Conservation (phyloP, 768 basidiomycete species). For the Collybia mongolica region DNA sequence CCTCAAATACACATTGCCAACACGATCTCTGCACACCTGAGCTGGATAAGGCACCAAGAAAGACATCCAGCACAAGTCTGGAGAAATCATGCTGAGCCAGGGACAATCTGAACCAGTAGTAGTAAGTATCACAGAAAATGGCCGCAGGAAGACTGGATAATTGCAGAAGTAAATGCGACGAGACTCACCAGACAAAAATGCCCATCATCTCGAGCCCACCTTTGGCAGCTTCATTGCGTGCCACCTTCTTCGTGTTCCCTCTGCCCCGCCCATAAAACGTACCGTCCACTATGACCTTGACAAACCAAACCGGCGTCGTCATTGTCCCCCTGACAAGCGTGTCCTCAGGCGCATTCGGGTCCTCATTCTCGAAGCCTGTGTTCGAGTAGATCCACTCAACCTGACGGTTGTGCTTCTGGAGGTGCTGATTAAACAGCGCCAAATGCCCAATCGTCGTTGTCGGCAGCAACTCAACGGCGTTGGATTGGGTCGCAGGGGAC, state of each 20-base stretch:
- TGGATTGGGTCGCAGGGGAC: slow-evolving; percentile 17
- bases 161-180: slow-evolving; percentile 7
- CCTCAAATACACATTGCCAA: slow-evolving; percentile 6
- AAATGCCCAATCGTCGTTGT: slow-evolving; percentile 57
- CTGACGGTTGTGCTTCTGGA: slow-evolving; percentile 53
- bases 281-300: slow-evolving; percentile 61
- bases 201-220: slow-evolving; percentile 62
- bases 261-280: slow-evolving; percentile 58
- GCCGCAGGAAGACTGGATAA: neutral
- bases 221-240: slow-evolving; percentile 81
- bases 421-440: slow-evolving; percentile 75
- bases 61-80: slow-evolving; percentile 55
- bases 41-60: slow-evolving; percentile 38
- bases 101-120: slow-evolving; percentile 1
- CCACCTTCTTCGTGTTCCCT: slow-evolving; percentile 77
- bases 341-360: slow-evolving; percentile 18
- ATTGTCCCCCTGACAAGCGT: slow-evolving; percentile 41
- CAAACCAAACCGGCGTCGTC: slow-evolving; percentile 78
- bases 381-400: slow-evolving; percentile 76
- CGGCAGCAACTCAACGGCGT: slow-evolving; percentile 13
- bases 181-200: slow-evolving; percentile 48
- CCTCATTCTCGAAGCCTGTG: slow-evolving; percentile 11
- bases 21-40: slow-evolving; percentile 64
- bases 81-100: slow-evolving; percentile 43
- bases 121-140: neutral